A percentile compares a stretch with the other conserved stretches of the same genome.
Evolutionary conservation across 306 rosid genomes (phyloP).

Genomic region (Prunus mira): DNA sequence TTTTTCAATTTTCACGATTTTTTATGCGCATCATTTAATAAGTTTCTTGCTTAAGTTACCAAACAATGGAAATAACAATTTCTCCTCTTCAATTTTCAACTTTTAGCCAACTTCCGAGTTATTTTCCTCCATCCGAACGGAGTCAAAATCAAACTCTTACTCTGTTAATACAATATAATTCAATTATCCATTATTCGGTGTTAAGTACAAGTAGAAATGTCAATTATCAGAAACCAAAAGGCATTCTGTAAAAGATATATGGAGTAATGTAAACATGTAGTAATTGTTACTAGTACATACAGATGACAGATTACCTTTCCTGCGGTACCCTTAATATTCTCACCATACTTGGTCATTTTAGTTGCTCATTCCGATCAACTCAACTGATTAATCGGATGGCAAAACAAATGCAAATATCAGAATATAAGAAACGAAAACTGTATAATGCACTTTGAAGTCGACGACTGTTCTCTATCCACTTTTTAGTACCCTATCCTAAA

Average conservation of each 20-base stretch:
- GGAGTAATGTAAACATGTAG: neutral
- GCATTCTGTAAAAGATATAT: neutral
- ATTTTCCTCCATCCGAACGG: too few species aligned
- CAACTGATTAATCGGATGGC: constrained; percentile 18
- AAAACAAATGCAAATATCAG: constrained; percentile 2
- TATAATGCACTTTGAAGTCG: neutral
- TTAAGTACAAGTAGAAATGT: neutral
- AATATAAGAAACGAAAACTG: constrained; percentile 8
- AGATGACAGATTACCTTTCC: neutral
- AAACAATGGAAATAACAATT: too few species aligned
- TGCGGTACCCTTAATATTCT: neutral
- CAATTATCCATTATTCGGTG: neutral
- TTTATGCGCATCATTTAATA: fast-evolving
- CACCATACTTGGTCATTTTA: neutral
- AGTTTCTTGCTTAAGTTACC: too few species aligned
- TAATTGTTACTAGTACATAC: neutral
- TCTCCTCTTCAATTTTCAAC: too few species aligned
- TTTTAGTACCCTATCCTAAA: constrained; percentile 22
- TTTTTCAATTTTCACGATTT: too few species aligned
- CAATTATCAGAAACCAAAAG: neutral
- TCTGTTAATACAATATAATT: neutral
- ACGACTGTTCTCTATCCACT: neutral
- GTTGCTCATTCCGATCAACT: constrained; percentile 18
- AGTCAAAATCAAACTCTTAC: neutral
- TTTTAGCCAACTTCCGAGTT: too few species aligned